Base-by-base conservation (phyloP, 2,329 filamentous ascomycete species). In the Penicillium sp. region DNA sequence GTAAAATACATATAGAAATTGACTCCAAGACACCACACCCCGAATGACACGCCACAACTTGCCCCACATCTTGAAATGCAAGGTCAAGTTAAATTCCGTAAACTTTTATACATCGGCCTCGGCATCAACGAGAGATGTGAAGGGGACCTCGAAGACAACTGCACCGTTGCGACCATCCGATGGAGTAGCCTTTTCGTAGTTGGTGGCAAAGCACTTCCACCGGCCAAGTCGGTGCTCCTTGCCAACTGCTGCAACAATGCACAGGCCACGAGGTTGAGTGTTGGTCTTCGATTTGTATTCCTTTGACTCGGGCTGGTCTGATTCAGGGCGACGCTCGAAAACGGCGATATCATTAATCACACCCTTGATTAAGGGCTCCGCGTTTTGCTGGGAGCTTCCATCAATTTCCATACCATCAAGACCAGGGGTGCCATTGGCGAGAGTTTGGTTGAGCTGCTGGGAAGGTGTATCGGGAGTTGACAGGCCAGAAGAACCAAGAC, bases 281-380 rank as follows among this genome's bases (percentile, higher is more conserved):
- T 85, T 21, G 63, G 67, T 58, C 47, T 69, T 66, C 11, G 64
- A 52, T 33, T 70, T 69, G 29, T 58, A 53, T 37, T 55, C n/a
- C 29, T 53, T 60, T 29, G 57, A 39, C 19, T 44, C 53, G 10
- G 56, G 57, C 23, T 69, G 65, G 31, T 63, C 64, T 13, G 66
- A 59, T 10, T 68, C 69, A 7, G 67, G 66, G 8, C 92, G 92
- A 19, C 91, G 83, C 74, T 98, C 95, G 66, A 95, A 92, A 14
- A 96, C 83, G 1, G 90, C 86, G 58, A 99, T 88, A 65, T 91
- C 92, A 70, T 98, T 99, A 64, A 99, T 82, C 8, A 98, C 82
- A 43, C 95, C 95, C 66, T 84, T 85, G 53, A 92, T 81, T 19
- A 76, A 69, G 11, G 74, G 73, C 57, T 67, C 69, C 42, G 69